Evolutionary conservation across 345 rosid species (phyloP).

Genomic region (Salix viminalis): DNA sequence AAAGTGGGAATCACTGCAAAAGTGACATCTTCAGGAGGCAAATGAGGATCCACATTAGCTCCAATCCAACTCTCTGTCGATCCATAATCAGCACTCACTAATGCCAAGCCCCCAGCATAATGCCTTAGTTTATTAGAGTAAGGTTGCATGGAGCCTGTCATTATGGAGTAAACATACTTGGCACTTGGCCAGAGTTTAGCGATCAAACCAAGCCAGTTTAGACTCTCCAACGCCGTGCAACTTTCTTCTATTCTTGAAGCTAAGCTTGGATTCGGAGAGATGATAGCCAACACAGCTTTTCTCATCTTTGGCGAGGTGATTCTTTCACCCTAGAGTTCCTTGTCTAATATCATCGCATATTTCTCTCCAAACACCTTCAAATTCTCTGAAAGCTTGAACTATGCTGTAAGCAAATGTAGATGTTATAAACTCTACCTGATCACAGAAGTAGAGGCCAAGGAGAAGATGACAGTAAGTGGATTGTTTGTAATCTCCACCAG

Average conservation of each 20-base stretch:
- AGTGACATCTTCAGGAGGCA: constrained; percentile 66
- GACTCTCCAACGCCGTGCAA: constrained; percentile 42
- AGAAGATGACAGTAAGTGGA: constrained; percentile 89
- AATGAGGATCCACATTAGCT: constrained; percentile 69
- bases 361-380: constrained; percentile 78
- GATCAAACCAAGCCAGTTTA: constrained; percentile 56
- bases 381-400: constrained; percentile 68
- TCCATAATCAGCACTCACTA: constrained; percentile 87
- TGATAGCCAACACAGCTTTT: constrained; percentile 50
- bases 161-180: constrained; percentile 80
- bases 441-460: constrained; percentile 61
- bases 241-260: constrained; percentile 44
- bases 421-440: constrained; percentile 63
- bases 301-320: constrained; percentile 51
- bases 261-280: constrained; percentile 50
- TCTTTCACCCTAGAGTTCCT: constrained; percentile 50
- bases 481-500: constrained; percentile 73
- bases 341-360: constrained; percentile 55
- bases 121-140: constrained; percentile 71
- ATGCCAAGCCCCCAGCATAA: constrained; percentile 61
- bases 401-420: constrained; percentile 82
- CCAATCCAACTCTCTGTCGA: constrained; percentile 98
- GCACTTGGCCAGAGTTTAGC: constrained; percentile 83
- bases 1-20: constrained; percentile 83
- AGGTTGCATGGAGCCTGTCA: constrained; percentile 92